These are phyloP conservation scores for Penicillium diatomitis DNA, from an alignment of 495 filamentous ascomycete species.

Conservation along the genomic window DNA sequence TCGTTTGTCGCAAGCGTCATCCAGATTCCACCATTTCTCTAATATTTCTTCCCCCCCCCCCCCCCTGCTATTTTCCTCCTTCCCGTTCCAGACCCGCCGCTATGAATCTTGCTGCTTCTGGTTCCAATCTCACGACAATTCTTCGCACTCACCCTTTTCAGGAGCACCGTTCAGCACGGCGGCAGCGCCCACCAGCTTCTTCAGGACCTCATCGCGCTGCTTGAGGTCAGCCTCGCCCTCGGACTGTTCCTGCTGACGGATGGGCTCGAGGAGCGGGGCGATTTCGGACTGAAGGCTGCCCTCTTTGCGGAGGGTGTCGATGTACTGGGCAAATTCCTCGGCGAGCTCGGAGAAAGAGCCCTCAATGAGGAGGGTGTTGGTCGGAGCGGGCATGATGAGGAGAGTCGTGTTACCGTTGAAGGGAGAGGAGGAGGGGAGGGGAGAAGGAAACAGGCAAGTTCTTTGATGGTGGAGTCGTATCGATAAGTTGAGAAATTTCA, in stretches of 20 bases:
- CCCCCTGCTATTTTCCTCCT: no score
- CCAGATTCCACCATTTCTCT: neutral
- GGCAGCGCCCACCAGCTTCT: constrained; percentile 74
- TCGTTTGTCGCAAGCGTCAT: neutral
- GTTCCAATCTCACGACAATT: neutral
- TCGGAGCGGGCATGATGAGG: constrained; percentile 40
- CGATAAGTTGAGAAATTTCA: constrained; percentile 39
- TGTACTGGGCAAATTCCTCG: constrained; percentile 78
- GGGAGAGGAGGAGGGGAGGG: constrained; percentile 17
- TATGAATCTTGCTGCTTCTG: neutral
- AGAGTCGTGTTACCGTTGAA: constrained; percentile 9
- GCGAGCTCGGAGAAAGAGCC: constrained; percentile 81
- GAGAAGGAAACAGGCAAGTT: constrained; percentile 15
- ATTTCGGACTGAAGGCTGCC: constrained; percentile 59
- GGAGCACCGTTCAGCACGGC: constrained; percentile 65
- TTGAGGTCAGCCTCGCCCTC: constrained; percentile 39
- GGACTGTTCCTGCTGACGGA: constrained; percentile 40
- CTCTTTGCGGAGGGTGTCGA: constrained; percentile 56
- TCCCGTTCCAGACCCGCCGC: neutral
- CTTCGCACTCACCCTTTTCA: constrained; percentile 60
- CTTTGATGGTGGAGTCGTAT: constrained; percentile 38
- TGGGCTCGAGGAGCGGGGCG: constrained; percentile 57
- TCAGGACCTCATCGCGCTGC: constrained; percentile 76
- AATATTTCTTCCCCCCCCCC: no score
- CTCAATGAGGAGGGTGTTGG: constrained; percentile 73